A percentile compares a stretch with the other conserved stretches of the same genome.
Evolutionary conservation across 352 stramenopile species (phyloP).

Genomic region (Pythium coloratum): DNA sequence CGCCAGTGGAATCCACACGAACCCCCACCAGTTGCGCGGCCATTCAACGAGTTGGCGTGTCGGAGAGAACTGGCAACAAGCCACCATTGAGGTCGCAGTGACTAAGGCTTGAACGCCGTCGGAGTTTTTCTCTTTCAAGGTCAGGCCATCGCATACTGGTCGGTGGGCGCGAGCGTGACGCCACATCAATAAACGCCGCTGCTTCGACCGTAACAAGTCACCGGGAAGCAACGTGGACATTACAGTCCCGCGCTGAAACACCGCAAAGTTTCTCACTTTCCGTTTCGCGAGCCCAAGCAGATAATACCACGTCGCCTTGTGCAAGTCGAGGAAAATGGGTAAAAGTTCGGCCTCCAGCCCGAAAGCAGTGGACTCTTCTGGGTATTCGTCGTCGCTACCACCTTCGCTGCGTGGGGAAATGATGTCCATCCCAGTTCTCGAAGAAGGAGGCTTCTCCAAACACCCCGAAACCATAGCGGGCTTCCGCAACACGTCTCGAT

Average conservation of each 20-base stretch:
- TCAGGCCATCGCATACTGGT: not conserved
- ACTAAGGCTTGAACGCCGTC: not conserved
- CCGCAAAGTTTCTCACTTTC: slow-evolving; percentile 2
- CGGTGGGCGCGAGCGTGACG: not conserved
- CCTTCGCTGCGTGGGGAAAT: slow-evolving; percentile 16
- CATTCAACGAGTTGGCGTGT: slow-evolving; percentile 2
- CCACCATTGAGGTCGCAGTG: not conserved
- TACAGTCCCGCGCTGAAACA: not conserved
- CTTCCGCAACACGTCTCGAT: slow-evolving; percentile 13
- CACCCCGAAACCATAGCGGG: slow-evolving; percentile 6
- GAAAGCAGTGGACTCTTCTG: slow-evolving; percentile 10
- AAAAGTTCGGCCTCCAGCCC: not conserved
- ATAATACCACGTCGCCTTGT: not conserved
- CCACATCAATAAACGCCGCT: not conserved
- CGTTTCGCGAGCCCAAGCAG: not conserved
- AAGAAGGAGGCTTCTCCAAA: slow-evolving; percentile 19
- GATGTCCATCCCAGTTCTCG: slow-evolving; percentile 23
- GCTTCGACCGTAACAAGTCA: not conserved
- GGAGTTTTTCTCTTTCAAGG: not conserved
- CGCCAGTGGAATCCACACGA: not conserved
- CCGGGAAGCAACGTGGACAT: not conserved
- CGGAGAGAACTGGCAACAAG: not conserved
- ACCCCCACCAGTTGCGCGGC: not conserved
- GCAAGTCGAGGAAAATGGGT: not conserved
- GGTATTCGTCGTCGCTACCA: slow-evolving; percentile 2